Evolutionary conservation across 1,139 yeast species (phyloP), one percentile per base, ranked within the genome.

Genomic region (Pichia sp.): DNA sequence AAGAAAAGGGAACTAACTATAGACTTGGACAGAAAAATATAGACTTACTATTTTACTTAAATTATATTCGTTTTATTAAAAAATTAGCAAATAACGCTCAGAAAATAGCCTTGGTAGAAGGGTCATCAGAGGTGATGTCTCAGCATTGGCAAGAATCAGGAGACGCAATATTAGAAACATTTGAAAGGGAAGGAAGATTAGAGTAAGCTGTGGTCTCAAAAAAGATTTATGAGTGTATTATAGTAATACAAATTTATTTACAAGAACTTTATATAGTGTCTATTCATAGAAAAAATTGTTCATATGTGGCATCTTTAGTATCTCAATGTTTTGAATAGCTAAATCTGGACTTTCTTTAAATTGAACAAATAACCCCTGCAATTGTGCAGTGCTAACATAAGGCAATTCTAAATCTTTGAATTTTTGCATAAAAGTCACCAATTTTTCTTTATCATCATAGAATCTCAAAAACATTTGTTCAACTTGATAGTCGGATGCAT

Each of bases 291-390:
- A 57, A 31, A 57, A 59, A 37, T 48, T 53, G 37, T 56, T 57
- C 50, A 55, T 50, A 42, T 61, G 63, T 33, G 70, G 67, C n/a
- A 60, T 55, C 43, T 59, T 60, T 42, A 66, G 49, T 5, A 69
- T 61, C 4, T 61, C 67, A 15, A 84, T 74, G 80, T 82, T 82
- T 9, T 66, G 68, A 32, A 89, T 66, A 1, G 97, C 95, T 13
- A 75, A 75, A 33, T 72, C 71, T 0, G 98, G 96, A 50, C 80
- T 81, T 47, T 84, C 74, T 62, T 91, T 91, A 64, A 87, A 86
- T 66, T 86, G 87, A 9, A 91, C 96, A 69, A 91, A 91, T 45
- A 91, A 70, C 2, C 98, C 99, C 61, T 91, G 98, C 47, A 91
- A 69, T 59, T 86, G 95, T 1, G 99, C 99, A 0, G 98, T 88